Percentiles rank a stretch among this genome's conserved stretches.
Conservation (phyloP, 1,284 basidiomycete species). For the Heterobasidion occidentale region DNA sequence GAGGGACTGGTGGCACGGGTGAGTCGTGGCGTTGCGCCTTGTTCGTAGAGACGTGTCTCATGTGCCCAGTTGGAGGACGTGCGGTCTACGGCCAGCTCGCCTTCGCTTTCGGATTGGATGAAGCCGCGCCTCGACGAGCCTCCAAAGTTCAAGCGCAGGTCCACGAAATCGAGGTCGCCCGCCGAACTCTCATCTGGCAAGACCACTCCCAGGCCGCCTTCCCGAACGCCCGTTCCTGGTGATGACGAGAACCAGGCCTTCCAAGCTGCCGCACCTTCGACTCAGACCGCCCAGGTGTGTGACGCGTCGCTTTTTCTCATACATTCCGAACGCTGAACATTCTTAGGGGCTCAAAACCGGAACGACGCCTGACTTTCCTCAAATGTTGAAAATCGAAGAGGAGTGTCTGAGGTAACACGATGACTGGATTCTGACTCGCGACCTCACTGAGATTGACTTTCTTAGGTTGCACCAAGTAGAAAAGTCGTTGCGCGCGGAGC, state of each 20-base stretch:
- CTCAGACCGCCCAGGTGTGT: not conserved
- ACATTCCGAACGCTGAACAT: not conserved
- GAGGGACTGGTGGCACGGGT: constrained; percentile 31
- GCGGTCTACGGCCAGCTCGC: not conserved
- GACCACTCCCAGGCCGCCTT: too few species aligned
- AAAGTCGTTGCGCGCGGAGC: not conserved
- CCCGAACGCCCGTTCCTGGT: too few species aligned
- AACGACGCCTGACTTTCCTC: constrained; percentile 9
- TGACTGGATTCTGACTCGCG: constrained; percentile 4
- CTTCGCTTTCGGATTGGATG: too few species aligned
- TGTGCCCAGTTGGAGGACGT: not conserved
- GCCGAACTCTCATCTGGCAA: too few species aligned
- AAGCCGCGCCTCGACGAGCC: too few species aligned
- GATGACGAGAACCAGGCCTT: too few species aligned
- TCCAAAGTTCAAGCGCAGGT: too few species aligned
- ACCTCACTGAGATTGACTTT: not conserved
- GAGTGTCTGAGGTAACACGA: constrained; percentile 25
- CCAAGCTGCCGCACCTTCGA: too few species aligned
- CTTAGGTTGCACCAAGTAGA: not conserved
- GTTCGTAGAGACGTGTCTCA: not conserved
- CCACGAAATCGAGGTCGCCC: too few species aligned
- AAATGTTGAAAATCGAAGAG: constrained; percentile 20
- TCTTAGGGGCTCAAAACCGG: too few species aligned
- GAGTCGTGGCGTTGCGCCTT: constrained; percentile 11
- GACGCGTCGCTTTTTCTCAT: not conserved